phyloP scores from a whole-genome alignment of 2,329 filamentous ascomycete species.

The Talaromyces atroroseus region DNA sequence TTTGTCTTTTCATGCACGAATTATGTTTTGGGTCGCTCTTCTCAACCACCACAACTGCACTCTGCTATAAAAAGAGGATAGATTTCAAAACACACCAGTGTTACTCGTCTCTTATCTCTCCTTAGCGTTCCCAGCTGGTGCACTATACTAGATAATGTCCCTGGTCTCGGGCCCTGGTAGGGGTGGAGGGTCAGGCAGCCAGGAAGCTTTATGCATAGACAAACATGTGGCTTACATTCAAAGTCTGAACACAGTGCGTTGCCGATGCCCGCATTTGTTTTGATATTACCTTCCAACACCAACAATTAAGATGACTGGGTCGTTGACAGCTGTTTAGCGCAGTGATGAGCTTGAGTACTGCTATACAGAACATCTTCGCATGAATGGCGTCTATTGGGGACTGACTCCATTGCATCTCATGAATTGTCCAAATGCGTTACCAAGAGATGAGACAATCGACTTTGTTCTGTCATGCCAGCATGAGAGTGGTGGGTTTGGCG shows the following conservation, averaged over 20 bases:
- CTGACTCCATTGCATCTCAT: conserved; percentile 83
- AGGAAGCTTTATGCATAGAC: conserved; percentile 50
- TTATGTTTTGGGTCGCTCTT: background rate
- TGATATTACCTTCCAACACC: conserved; percentile 15
- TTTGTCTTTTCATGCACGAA: conserved; percentile 1
- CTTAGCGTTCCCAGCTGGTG: background rate
- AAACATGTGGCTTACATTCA: conserved; percentile 90
- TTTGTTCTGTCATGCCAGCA: conserved; percentile 96
- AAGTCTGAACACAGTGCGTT: conserved; percentile 74
- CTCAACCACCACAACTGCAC: background rate
- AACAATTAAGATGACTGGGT: conserved; percentile 15
- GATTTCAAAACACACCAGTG: background rate
- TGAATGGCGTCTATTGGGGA: conserved; percentile 97
- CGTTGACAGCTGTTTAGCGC: conserved; percentile 50
- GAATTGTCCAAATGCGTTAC: conserved; percentile 71
- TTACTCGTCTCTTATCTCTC: background rate
- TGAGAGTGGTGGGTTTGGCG: conserved; percentile 83
- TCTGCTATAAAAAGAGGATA: background rate
- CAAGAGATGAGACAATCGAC: conserved; percentile 73
- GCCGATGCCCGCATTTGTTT: conserved; percentile 18
- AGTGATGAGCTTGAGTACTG: conserved; percentile 97
- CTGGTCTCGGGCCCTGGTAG: conserved; percentile 57
- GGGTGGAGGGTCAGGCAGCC: conserved; percentile 44
- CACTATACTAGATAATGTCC: conserved; percentile 43
- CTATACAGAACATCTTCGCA: conserved; percentile 90